phyloP scores from a whole-genome alignment of 257 asterid species.

The Oldenlandia corymbosa region DNA sequence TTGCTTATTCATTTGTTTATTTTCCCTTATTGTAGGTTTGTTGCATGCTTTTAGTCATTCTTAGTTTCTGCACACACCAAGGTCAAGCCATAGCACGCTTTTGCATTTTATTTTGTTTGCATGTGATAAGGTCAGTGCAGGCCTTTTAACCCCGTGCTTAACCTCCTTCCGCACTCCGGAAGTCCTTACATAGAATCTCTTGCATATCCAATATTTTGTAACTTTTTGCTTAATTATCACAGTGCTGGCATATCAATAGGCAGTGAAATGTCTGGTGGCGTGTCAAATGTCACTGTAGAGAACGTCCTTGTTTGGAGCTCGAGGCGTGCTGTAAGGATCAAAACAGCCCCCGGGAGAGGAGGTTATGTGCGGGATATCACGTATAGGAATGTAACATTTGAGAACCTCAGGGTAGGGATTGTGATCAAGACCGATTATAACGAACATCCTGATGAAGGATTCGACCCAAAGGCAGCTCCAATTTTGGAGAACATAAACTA shows the following conservation, averaged over 20 bases:
- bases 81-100: no score
- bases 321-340: conserved; percentile 88
- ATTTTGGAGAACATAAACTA: conserved; percentile 64
- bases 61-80: no score
- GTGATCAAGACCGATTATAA: conserved; percentile 92
- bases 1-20: no score
- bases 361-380: conserved; percentile 69
- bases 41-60: not conserved
- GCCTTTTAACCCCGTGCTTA: no score
- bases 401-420: conserved; percentile 75
- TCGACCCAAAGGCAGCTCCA: conserved; percentile 76
- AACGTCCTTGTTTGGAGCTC: conserved; percentile 75
- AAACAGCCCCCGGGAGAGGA: conserved; percentile 93
- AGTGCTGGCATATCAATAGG: conserved; percentile 97
- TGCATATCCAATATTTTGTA: not conserved
- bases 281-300: conserved; percentile 77
- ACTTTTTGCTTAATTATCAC: conserved; percentile 16
- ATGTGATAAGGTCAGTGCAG: no score
- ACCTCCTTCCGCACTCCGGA: no score
- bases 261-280: conserved; percentile 98
- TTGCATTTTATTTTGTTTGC: no score
- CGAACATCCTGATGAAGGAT: conserved; percentile 78
- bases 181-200: no score
- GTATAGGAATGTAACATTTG: conserved; percentile 67
- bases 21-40: conserved; percentile 9